These are phyloP conservation scores for Tulasnella sp. DNA, from an alignment of 768 basidiomycete species.

Conservation along the genomic window DNA sequence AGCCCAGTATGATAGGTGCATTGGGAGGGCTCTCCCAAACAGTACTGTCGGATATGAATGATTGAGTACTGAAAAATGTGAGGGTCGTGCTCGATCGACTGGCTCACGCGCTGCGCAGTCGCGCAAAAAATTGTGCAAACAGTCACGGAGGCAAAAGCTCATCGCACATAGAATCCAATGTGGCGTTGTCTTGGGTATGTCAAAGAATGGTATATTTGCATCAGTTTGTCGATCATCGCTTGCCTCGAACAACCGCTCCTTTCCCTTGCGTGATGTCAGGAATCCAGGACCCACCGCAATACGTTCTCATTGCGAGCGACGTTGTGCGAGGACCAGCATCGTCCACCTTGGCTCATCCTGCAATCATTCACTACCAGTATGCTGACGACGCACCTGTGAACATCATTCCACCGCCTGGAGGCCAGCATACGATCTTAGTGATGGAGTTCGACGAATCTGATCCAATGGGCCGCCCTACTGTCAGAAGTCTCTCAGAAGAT, in stretches of 20 bases:
- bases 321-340: background rate
- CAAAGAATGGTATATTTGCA: no score
- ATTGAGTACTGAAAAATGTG: no score
- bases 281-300: background rate
- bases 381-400: constrained; percentile 69
- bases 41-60: no score
- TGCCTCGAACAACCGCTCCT: background rate
- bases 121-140: no score
- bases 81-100: no score
- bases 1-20: no score
- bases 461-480: constrained; percentile 29
- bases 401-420: constrained; percentile 51
- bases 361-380: constrained; percentile 75
- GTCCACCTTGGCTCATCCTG: constrained; percentile 51
- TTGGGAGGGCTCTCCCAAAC: no score
- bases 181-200: no score
- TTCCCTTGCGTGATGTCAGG: background rate
- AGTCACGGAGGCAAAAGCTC: no score
- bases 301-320: background rate
- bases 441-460: constrained; percentile 59
- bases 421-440: constrained; percentile 68
- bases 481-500: constrained; percentile 48
- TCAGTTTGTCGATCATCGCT: background rate
- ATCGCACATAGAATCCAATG: no score
- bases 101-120: no score